phyloP scores from a whole-genome alignment of 257 asterid genomes.

The Solanum phureja region DNA sequence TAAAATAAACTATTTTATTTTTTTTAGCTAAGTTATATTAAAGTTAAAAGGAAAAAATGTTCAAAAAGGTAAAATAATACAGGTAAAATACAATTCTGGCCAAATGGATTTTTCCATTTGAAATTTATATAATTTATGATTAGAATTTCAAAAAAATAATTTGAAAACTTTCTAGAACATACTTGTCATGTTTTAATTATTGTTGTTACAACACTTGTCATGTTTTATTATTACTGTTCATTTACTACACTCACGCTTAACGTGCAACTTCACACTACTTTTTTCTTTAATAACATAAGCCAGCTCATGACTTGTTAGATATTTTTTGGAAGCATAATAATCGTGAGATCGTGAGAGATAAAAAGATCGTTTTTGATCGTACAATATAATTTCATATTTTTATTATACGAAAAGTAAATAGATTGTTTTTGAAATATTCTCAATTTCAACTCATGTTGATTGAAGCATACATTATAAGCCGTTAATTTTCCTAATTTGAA shows the following conservation, averaged over 20 bases:
- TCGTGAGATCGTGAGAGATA: no score
- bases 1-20: no score
- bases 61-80: no score
- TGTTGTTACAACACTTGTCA: neutral
- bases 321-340: neutral
- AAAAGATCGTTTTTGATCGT: fast-evolving
- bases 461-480: neutral
- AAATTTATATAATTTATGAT: neutral
- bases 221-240: neutral
- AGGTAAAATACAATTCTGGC: no score
- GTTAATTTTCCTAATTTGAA: neutral
- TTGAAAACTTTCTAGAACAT: neutral
- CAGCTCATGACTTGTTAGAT: neutral
- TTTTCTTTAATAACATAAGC: neutral
- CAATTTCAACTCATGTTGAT: neutral
- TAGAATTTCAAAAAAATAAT: neutral
- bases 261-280: neutral
- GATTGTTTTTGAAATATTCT: neutral
- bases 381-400: no score
- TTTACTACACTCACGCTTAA: neutral
- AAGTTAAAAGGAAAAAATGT: no score
- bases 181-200: neutral
- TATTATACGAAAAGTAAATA: neutral
- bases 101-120: no score
- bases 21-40: no score